Evolutionary conservation across 2,329 filamentous ascomycete genomes (phyloP).

Genomic region (Dothideomycetes sp.): DNA sequence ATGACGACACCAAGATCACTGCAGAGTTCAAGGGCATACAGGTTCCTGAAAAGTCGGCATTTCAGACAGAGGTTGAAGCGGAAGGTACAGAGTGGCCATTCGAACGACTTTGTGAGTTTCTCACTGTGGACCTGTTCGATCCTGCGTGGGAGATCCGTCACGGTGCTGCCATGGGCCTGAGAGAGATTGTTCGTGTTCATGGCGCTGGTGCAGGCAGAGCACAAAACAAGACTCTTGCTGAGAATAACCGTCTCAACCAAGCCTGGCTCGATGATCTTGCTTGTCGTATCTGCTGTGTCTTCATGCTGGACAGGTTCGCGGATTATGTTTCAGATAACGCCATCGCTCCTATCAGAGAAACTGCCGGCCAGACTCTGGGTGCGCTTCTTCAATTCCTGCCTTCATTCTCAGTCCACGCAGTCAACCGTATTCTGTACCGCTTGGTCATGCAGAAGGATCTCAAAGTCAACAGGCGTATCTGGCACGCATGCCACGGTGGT

Average conservation of each 20-base stretch:
- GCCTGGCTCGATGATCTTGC: slow-evolving; percentile 89
- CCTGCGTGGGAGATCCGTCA: slow-evolving; percentile 91
- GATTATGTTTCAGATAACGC: slow-evolving; percentile 98
- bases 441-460: slow-evolving; percentile 89
- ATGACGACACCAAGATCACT: slow-evolving; percentile 86
- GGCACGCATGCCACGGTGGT: slow-evolving; percentile 94
- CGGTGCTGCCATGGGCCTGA: slow-evolving; percentile 87
- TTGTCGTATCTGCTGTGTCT: slow-evolving; percentile 87
- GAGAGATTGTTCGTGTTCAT: slow-evolving; percentile 87
- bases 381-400: slow-evolving; percentile 80
- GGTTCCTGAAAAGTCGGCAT: slow-evolving; percentile 73
- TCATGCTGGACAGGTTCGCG: slow-evolving; percentile 95
- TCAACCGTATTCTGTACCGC: slow-evolving; percentile 75
- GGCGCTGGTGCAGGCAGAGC: slow-evolving; percentile 76
- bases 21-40: slow-evolving; percentile 87
- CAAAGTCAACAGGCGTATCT: slow-evolving; percentile 62
- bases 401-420: slow-evolving; percentile 66
- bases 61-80: slow-evolving; percentile 67
- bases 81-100: slow-evolving; percentile 87
- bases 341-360: slow-evolving; percentile 90
- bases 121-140: slow-evolving; percentile 90
- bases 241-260: slow-evolving; percentile 74
- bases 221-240: slow-evolving; percentile 56
- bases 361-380: slow-evolving; percentile 85
- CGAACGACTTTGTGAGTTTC: slow-evolving; percentile 84